Conservation (phyloP, 1,284 basidiomycete species). For the Ustilago nuda region DNA sequence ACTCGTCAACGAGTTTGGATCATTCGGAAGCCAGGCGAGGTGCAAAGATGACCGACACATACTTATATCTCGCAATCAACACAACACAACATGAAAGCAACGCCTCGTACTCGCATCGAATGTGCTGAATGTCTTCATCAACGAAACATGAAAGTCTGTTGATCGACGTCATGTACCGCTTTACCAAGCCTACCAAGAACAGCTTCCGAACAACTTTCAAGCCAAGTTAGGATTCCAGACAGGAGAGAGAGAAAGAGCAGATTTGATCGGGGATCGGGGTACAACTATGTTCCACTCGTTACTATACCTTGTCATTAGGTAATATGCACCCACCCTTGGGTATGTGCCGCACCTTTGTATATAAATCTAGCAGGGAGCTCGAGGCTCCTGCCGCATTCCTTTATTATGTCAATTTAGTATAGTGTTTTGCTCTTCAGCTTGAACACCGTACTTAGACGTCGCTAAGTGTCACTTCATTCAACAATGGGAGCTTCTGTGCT, state of each 20-base stretch:
- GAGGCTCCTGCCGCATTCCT: too few species aligned
- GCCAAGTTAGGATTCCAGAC: neutral
- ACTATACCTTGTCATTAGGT: too few species aligned
- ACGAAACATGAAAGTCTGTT: neutral
- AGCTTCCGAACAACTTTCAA: neutral
- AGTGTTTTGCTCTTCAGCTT: too few species aligned
- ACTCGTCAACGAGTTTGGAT: slow-evolving; percentile 55
- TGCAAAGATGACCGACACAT: slow-evolving; percentile 34
- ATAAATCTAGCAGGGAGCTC: too few species aligned
- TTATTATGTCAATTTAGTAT: too few species aligned
- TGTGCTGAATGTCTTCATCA: neutral
- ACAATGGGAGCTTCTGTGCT: too few species aligned
- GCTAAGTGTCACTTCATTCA: too few species aligned
- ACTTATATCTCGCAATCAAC: neutral
- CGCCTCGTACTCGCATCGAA: neutral
- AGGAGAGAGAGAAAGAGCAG: neutral
- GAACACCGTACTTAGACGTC: too few species aligned
- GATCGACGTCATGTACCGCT: neutral
- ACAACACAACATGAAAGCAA: neutral
- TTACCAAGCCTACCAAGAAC: neutral
- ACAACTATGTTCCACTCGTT: too few species aligned
- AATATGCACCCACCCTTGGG: too few species aligned
- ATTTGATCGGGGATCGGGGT: too few species aligned
- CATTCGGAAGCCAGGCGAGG: slow-evolving; percentile 48
- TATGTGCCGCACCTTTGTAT: too few species aligned